These are phyloP conservation scores for Leccinum uliginosum DNA, from an alignment of 768 basidiomycete genomes.

Conservation along the genomic window DNA sequence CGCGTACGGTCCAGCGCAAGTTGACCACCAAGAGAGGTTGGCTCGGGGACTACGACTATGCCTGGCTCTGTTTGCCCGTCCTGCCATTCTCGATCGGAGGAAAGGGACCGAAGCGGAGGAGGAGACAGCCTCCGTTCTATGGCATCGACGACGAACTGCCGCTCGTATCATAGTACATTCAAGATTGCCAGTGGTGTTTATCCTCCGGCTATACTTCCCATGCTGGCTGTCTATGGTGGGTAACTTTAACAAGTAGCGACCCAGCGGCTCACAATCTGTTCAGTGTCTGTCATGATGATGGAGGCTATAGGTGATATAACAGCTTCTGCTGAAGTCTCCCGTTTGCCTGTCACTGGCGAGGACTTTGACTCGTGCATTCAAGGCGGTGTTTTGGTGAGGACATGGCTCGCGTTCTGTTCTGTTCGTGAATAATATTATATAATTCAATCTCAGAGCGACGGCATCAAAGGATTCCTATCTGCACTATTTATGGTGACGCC, in stretches of 20 bases:
- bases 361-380: conserved; percentile 82
- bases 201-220: conserved; percentile 60
- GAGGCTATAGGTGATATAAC: conserved; percentile 86
- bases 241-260: conserved; percentile 12
- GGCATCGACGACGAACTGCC: conserved; percentile 69
- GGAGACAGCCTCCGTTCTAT: conserved; percentile 65
- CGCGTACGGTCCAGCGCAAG: conserved; percentile 27
- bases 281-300: conserved; percentile 71
- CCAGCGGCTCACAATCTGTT: background rate
- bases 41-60: conserved; percentile 83
- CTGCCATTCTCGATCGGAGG: conserved; percentile 52
- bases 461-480: conserved; percentile 75
- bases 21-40: conserved; percentile 59
- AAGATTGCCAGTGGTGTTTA: conserved; percentile 75
- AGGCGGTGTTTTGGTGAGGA: conserved; percentile 65
- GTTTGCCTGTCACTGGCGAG: conserved; percentile 63
- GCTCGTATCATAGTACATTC: conserved; percentile 65
- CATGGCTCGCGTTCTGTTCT: background rate
- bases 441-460: conserved; percentile 60
- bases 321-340: conserved; percentile 78
- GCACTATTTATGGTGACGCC: conserved; percentile 80
- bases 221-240: conserved; percentile 58
- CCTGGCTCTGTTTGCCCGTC: conserved; percentile 64
- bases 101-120: conserved; percentile 15
- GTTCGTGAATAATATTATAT: background rate